phyloP scores from a whole-genome alignment of 768 basidiomycete genomes.

The Boletus sp. region DNA sequence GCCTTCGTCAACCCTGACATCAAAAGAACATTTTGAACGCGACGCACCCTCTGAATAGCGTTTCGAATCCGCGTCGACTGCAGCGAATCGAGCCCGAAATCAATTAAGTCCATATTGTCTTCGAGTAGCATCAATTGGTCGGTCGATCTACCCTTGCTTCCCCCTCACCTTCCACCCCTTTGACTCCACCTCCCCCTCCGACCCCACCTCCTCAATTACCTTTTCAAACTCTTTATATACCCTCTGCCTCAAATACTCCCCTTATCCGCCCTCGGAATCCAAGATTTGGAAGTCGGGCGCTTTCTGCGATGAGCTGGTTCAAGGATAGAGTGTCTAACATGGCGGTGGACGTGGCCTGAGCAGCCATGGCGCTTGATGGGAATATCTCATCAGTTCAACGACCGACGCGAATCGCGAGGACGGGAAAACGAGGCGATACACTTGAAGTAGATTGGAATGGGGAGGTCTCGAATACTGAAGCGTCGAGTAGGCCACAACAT shows the following conservation, averaged over 20 bases:
- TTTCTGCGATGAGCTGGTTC: slow-evolving; percentile 28
- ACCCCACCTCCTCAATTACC: slow-evolving; percentile 39
- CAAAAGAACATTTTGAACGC: slow-evolving; percentile 7
- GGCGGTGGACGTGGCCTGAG: too few relatives aligned
- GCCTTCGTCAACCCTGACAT: slow-evolving; percentile 11
- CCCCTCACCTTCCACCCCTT: neutral
- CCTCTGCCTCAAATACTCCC: slow-evolving; percentile 47
- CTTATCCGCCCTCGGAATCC: slow-evolving; percentile 51
- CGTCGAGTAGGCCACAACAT: too few relatives aligned
- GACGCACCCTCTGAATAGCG: slow-evolving; percentile 39
- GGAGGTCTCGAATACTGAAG: too few relatives aligned
- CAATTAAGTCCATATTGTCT: slow-evolving; percentile 40
- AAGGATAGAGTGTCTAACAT: slow-evolving; percentile 27
- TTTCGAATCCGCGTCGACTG: slow-evolving; percentile 54
- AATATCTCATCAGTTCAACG: too few relatives aligned
- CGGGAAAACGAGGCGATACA: too few relatives aligned
- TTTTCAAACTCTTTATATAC: slow-evolving; percentile 51
- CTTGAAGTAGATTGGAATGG: too few relatives aligned
- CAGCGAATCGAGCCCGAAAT: slow-evolving; percentile 51
- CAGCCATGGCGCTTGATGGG: too few relatives aligned
- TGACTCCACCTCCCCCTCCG: slow-evolving; percentile 24
- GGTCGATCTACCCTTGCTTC: slow-evolving; percentile 18
- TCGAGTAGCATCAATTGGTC: slow-evolving; percentile 11
- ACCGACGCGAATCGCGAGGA: too few relatives aligned
- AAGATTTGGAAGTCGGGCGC: slow-evolving; percentile 23